A percentile compares a stretch with the other conserved stretches of the same genome.
phyloP scores from a whole-genome alignment of 495 filamentous ascomycete species.

The Bathelium albidoporum region DNA sequence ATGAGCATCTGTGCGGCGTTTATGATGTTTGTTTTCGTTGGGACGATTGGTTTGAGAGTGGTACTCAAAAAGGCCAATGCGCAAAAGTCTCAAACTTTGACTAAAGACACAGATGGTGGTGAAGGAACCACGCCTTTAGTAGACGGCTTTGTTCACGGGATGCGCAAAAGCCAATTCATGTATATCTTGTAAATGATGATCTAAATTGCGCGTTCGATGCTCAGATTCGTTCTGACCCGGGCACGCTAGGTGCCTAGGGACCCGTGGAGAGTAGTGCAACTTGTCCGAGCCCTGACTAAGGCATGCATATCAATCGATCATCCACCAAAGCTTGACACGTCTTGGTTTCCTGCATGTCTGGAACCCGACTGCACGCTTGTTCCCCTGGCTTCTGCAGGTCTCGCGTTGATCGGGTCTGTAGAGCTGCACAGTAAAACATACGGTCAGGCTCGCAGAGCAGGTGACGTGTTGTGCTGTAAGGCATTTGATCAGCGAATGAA shows the following conservation, averaged over 20 bases:
- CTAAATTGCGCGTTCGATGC: too few relatives aligned
- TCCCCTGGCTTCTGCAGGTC: background rate
- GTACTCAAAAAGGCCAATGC: slow-evolving; percentile 27
- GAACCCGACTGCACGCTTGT: background rate
- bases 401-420: background rate
- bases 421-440: background rate
- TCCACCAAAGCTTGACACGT: background rate
- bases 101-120: background rate
- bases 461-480: background rate
- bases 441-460: background rate
- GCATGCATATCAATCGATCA: too few relatives aligned
- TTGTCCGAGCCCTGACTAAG: background rate
- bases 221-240: too few relatives aligned
- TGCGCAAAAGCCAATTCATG: slow-evolving; percentile 11
- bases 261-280: too few relatives aligned
- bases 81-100: background rate
- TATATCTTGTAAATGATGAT: slow-evolving; percentile 15
- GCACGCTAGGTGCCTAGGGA: too few relatives aligned
- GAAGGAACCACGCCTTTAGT: background rate
- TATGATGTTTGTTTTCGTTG: slow-evolving; percentile 41
- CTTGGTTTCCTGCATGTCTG: background rate
- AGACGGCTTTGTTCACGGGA: background rate
- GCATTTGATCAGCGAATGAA: background rate
- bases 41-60: slow-evolving; percentile 40
- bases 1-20: slow-evolving; percentile 49